A percentile compares a stretch with the other conserved stretches of the same genome.
Conservation (phyloP, 139 green algal genomes). For the Chlamydomonas sphaeroides region DNA sequence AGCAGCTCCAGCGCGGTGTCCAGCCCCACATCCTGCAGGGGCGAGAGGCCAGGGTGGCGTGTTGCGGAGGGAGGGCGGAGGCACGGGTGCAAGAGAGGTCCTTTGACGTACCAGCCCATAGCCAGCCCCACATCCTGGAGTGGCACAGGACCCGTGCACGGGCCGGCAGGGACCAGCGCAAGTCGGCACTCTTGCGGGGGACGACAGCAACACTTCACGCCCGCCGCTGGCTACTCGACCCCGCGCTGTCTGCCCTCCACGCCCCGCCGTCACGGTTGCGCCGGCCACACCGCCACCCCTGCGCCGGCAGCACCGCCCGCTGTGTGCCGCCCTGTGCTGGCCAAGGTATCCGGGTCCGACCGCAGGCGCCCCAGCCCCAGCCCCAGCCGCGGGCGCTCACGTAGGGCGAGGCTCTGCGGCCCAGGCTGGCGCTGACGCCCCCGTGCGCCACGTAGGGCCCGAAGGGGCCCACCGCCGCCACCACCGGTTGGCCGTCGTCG, state of each 20-base stretch:
- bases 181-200: no score
- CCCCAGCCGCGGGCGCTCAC: background rate
- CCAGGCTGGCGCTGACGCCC: constrained; percentile 43
- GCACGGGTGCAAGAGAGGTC: background rate
- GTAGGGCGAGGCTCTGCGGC: constrained; percentile 1
- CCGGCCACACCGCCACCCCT: no score
- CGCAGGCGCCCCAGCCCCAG: background rate
- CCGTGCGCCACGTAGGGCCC: constrained; percentile 63
- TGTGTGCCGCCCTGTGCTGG: background rate
- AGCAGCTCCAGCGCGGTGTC: constrained; percentile 44
- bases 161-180: no score
- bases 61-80: background rate
- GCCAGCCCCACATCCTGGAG: background rate
- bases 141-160: no score
- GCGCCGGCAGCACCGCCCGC: no score
- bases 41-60: no score
- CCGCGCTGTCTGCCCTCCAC: no score
- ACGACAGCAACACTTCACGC: no score
- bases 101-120: background rate
- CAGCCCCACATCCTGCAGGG: constrained; percentile 50
- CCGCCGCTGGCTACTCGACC: no score
- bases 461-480: constrained; percentile 51
- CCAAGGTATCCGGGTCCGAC: no score
- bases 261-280: no score
- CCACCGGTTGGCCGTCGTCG: constrained; percentile 30